A percentile compares a stretch with the other conserved stretches of the same genome.
These are phyloP conservation scores for Hymenochaete sp. DNA, from an alignment of 1,284 basidiomycete species.

Conservation along the genomic window DNA sequence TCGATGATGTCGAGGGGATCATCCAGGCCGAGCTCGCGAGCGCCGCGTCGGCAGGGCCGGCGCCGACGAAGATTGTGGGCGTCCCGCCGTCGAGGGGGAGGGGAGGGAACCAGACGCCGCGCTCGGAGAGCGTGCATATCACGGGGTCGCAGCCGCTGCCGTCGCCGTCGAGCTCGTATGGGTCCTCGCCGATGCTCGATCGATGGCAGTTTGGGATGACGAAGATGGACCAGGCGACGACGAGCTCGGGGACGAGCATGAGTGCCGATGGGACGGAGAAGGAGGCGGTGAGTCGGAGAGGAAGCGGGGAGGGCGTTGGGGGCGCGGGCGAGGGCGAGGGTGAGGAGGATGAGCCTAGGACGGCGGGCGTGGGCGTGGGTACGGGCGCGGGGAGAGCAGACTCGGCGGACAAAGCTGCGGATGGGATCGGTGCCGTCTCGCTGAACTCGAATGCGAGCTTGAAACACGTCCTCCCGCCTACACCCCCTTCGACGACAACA, in stretches of 20 bases:
- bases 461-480: conserved; percentile 18
- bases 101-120: conserved; percentile 95
- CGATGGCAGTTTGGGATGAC: conserved; percentile 92
- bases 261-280: conserved; percentile 43
- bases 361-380: conserved; percentile 7
- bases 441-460: conserved; percentile 36
- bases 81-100: conserved; percentile 93
- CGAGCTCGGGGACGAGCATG: conserved; percentile 18
- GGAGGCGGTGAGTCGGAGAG: too few relatives aligned
- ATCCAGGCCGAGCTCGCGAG: conserved; percentile 79
- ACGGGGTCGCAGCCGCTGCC: conserved; percentile 93
- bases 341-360: background rate
- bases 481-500: too few relatives aligned
- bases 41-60: conserved; percentile 37
- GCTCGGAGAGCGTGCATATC: conserved; percentile 84
- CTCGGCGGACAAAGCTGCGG: conserved; percentile 42
- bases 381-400: conserved; percentile 24
- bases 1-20: conserved; percentile 94
- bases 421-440: conserved; percentile 60
- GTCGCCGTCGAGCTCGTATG: conserved; percentile 63
- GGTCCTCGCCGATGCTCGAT: conserved; percentile 76
- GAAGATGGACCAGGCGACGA: conserved; percentile 44
- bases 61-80: conserved; percentile 80
- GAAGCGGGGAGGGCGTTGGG: conserved; percentile 38
- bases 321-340: conserved; percentile 12